phyloP scores from a whole-genome alignment of 257 asterid genomes.

The Leptodermis oblonga region DNA sequence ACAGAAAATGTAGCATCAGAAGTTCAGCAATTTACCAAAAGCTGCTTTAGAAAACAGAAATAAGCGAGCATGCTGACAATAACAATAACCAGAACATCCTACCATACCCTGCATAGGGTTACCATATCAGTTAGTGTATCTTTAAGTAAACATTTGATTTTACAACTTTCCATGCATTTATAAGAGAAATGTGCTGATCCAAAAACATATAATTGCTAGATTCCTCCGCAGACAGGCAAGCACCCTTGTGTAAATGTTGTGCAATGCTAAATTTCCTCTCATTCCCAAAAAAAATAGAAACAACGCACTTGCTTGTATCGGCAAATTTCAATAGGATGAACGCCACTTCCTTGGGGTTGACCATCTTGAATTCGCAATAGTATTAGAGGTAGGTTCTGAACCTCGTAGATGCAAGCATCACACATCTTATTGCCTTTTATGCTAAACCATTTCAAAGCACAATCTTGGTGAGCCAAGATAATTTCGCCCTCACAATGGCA shows the following conservation, averaged over 20 bases:
- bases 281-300: background rate
- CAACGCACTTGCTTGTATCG: conserved; percentile 55
- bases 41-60: conserved; percentile 91
- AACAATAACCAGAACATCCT: conserved; percentile 83
- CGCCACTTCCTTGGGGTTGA: conserved; percentile 36
- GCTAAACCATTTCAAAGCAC: conserved; percentile 88
- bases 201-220: too few relatives aligned
- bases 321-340: conserved; percentile 32
- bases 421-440: too few relatives aligned
- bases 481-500: conserved; percentile 93
- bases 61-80: conserved; percentile 89
- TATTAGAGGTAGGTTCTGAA: too few relatives aligned
- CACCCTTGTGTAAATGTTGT: background rate
- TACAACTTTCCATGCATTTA: background rate
- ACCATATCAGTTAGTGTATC: too few relatives aligned
- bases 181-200: too few relatives aligned
- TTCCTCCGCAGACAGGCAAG: too few relatives aligned
- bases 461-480: conserved; percentile 84
- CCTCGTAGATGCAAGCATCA: too few relatives aligned
- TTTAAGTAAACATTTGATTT: conserved; percentile 2
- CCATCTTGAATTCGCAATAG: conserved; percentile 59
- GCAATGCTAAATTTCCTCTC: conserved; percentile 1
- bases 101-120: conserved; percentile 65
- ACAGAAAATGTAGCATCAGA: background rate
- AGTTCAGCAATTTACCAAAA: conserved; percentile 54